phyloP scores from a whole-genome alignment of 257 asterid genomes.

The Eucommia ulmoides region DNA sequence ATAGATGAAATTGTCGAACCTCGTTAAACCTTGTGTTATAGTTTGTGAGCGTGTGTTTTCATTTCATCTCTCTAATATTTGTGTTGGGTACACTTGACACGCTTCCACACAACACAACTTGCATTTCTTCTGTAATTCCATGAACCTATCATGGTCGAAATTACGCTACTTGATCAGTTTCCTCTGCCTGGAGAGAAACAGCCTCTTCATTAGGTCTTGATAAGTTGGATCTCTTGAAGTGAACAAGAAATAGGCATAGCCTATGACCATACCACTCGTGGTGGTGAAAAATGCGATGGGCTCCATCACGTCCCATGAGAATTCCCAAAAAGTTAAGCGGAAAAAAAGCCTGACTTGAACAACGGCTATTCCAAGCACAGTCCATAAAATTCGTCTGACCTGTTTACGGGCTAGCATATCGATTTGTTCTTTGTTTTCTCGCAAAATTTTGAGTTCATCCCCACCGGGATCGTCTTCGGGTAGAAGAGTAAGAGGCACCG shows the following conservation, averaged over 20 bases:
- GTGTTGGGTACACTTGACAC: no score
- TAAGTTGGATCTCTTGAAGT: conserved; percentile 83
- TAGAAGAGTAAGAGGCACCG: conserved; percentile 67
- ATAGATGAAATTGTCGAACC: conserved; percentile 32
- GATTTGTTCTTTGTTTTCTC: conserved; percentile 45
- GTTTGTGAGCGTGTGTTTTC: no score
- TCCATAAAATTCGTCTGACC: conserved; percentile 73
- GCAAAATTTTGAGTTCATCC: conserved; percentile 52
- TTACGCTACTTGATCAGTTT: conserved; percentile 53
- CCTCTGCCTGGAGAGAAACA: conserved; percentile 78
- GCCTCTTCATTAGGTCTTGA: conserved; percentile 72
- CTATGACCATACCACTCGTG: conserved; percentile 57
- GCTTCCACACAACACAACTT: conserved; percentile 33
- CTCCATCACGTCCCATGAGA: conserved; percentile 97
- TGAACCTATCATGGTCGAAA: conserved; percentile 56
- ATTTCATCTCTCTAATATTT: no score
- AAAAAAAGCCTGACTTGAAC: conserved; percentile 72
- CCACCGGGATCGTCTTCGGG: conserved; percentile 52
- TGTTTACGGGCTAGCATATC: conserved; percentile 71
- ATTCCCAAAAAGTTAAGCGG: conserved; percentile 92
- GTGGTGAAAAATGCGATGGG: conserved; percentile 82
- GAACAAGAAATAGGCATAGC: conserved; percentile 71
- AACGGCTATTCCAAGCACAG: conserved; percentile 50
- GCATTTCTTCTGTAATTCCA: conserved; percentile 62
- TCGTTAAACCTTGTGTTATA: no score